Evolutionary conservation across 2,329 filamentous ascomycete species (phyloP), one percentile per base, ranked within the genome.

Genomic region (Penicillium frequentans): DNA sequence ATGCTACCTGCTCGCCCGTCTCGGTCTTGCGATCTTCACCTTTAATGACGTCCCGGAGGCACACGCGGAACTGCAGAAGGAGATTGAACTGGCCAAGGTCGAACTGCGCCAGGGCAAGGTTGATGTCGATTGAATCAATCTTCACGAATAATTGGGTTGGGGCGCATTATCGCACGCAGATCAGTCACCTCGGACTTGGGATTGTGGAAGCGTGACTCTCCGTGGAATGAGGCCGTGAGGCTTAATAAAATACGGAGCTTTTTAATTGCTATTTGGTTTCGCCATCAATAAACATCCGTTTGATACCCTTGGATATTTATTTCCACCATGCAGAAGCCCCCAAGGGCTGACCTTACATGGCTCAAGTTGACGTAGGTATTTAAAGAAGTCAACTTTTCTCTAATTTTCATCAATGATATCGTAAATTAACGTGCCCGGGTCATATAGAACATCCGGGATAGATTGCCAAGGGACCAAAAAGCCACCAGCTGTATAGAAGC

Each of bases 11-110:
- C 88, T 99, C 63, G 91, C 89, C 80, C 91, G 91, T 68, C 89
- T 99, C 61, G 95, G 95, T 69, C 90, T 87, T 81, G 95, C 95
- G 63, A 90, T 99, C 68, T 83, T 96, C 73, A 96, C 91, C 56
- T 99, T 99, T 84, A 95, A 96, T 81, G 93, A 98, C 77, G 91
- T 96, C 49, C 93, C 93, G 54, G 85, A 91, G 60, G 95, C 95
- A 52, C 90, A 98, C 77, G 86, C 88, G 73, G 93, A 97, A 78
- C 81, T 99, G 68, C 91, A 95, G 83, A 81, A 79, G 68, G 90
- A 98, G 89, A 96, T 81, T 88, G 72, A 72, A 72, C 73, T 65
- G 55, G 75, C 77, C 56, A 77, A 75, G 65, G 67, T 73, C 50
- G 73, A 78, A 54, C 64, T 80, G 67, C 74, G 77, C 59, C 63